Evolutionary conservation across 2,329 filamentous ascomycete species (phyloP).

Genomic region (Cercospora zeae-maydis): DNA sequence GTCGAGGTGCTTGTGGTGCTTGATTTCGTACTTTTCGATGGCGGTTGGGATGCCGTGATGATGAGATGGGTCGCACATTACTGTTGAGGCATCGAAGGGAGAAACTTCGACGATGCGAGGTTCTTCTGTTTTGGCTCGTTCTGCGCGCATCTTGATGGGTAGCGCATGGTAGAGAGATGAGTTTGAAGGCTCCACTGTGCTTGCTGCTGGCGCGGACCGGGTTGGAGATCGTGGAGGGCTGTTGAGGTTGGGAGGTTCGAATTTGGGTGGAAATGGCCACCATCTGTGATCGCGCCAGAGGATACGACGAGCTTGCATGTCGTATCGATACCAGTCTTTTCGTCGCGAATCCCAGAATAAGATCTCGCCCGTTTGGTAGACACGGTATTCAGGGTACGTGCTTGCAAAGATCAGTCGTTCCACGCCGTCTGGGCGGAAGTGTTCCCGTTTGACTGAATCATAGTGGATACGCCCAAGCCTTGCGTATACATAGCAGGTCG

Average conservation of each 20-base stretch:
- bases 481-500: constrained; percentile 15
- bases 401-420: constrained; percentile 10
- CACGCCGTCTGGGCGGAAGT: constrained; percentile 10
- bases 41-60: neutral
- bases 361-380: constrained; percentile 15
- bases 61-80: neutral
- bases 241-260: constrained; percentile 5
- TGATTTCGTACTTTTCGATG: neutral
- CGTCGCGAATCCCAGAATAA: constrained; percentile 15
- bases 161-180: neutral
- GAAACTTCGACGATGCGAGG: constrained; percentile 9
- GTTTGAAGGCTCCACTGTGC: neutral
- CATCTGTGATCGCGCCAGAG: constrained; percentile 15
- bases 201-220: neutral
- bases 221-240: neutral
- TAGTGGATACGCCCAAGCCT: constrained; percentile 14
- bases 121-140: constrained; percentile 7
- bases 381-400: constrained; percentile 12
- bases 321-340: constrained; percentile 15
- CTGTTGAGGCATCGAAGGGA: constrained; percentile 3
- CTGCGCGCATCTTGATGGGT: neutral
- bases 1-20: neutral
- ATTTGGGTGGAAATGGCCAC: constrained; percentile 17
- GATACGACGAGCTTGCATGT: constrained; percentile 12
- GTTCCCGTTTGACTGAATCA: constrained; percentile 15